Conservation (phyloP, 2,329 filamentous ascomycete genomes). For the Aspergillus sp. region DNA sequence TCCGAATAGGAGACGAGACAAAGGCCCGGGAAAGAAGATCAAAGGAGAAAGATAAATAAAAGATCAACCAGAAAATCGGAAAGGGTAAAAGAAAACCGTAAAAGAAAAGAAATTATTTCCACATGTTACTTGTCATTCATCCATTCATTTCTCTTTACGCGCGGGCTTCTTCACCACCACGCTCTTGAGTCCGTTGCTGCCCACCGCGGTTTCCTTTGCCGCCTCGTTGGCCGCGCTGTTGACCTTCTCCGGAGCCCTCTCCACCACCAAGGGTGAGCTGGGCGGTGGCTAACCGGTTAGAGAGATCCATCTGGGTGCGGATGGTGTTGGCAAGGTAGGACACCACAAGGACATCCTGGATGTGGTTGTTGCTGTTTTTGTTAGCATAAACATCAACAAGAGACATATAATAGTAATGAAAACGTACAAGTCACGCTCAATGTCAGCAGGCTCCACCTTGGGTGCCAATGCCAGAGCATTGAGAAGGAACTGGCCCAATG, state of each 20-base stretch:
- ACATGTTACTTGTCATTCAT: constrained; percentile 1
- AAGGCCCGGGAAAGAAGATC: neutral
- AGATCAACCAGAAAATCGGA: constrained; percentile 1
- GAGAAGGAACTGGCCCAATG: constrained; percentile 89
- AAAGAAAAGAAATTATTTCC: constrained; percentile 12
- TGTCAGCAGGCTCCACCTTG: constrained; percentile 83
- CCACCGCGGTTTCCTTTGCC: constrained; percentile 38
- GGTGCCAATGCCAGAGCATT: constrained; percentile 87
- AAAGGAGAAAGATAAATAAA: neutral
- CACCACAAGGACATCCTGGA: constrained; percentile 97
- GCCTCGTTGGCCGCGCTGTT: constrained; percentile 33
- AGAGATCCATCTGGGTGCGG: constrained; percentile 96
- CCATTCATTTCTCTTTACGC: constrained; percentile 20
- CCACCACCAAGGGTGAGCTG: constrained; percentile 54
- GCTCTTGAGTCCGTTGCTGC: constrained; percentile 35
- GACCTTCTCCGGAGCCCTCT: constrained; percentile 33
- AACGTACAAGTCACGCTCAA: constrained; percentile 85
- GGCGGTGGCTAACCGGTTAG: constrained; percentile 84
- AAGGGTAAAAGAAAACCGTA: constrained; percentile 4
- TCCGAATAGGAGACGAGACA: neutral
- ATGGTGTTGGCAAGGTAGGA: constrained; percentile 98
- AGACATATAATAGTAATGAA: neutral
- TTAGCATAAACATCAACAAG: constrained; percentile 23
- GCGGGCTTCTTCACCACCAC: constrained; percentile 31
- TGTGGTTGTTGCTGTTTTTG: constrained; percentile 76